These are phyloP conservation scores for Dioscorea alata DNA, from an alignment of 106 monocot species.

Conservation along the genomic window DNA sequence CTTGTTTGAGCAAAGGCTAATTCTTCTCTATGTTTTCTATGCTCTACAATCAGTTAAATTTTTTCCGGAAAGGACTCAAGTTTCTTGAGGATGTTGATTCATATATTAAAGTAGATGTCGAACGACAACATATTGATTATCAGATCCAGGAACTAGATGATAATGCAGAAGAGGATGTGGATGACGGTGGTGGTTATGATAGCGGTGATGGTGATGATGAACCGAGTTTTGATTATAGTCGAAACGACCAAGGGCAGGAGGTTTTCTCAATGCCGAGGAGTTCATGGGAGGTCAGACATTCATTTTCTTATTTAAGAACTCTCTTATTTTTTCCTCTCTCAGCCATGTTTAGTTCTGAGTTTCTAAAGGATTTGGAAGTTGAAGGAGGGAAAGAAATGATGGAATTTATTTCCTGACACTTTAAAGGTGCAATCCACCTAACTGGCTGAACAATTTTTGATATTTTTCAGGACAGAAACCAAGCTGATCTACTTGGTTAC, in stretches of 20 bases:
- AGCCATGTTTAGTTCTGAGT: neutral
- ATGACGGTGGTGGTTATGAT: conserved; percentile 27
- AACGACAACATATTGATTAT: conserved; percentile 21
- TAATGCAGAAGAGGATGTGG: neutral
- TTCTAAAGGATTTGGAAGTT: neutral
- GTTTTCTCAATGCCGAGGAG: conserved; percentile 20
- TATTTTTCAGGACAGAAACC: conserved; percentile 36
- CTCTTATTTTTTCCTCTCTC: neutral
- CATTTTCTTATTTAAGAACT: neutral
- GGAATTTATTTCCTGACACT: too few species aligned
- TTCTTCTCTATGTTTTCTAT: conserved; percentile 1
- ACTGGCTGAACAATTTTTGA: neutral
- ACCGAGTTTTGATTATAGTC: conserved; percentile 41
- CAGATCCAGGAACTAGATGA: conserved; percentile 13
- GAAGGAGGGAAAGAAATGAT: too few species aligned
- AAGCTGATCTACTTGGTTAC: conserved; percentile 13
- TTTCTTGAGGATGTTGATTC: conserved; percentile 17
- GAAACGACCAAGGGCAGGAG: conserved; percentile 27
- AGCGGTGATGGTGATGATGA: conserved; percentile 32
- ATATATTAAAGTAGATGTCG: conserved; percentile 7
- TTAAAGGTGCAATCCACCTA: too few species aligned
- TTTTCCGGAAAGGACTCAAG: conserved; percentile 16
- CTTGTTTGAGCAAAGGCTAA: neutral
- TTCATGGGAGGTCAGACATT: conserved; percentile 46
- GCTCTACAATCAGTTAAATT: conserved; percentile 14